These are phyloP conservation scores for Flaveria linearis DNA, from an alignment of 129 eudicot species.

Conservation along the genomic window DNA sequence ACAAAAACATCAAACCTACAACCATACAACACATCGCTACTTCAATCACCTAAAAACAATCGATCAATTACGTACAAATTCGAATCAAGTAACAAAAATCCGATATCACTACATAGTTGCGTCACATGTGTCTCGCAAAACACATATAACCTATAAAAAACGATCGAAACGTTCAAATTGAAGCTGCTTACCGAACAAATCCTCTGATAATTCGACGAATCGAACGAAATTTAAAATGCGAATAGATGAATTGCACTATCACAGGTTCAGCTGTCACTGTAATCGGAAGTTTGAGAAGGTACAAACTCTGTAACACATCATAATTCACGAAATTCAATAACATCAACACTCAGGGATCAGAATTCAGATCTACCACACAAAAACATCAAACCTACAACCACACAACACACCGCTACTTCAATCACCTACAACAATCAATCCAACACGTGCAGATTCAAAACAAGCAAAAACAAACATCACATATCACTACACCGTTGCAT, in stretches of 20 bases:
- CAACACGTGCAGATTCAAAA: not conserved
- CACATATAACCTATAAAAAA: not conserved
- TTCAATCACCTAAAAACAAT: not conserved
- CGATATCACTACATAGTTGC: not conserved
- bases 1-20: constrained; percentile 6
- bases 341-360: not conserved
- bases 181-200: constrained; percentile 18
- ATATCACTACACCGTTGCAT: not conserved
- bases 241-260: no score
- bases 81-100: not conserved
- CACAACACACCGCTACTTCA: not conserved
- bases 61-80: not conserved
- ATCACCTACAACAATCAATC: not conserved
- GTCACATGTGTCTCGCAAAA: not conserved
- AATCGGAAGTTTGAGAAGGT: not conserved
- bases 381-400: constrained; percentile 11
- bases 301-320: not conserved
- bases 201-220: no score
- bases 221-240: no score
- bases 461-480: not conserved
- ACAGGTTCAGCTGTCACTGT: no score
- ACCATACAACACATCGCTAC: not conserved
- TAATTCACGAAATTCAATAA: not conserved
- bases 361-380: constrained; percentile 24
- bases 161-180: not conserved